These are phyloP conservation scores for Acacia melanoxylon DNA, from an alignment of 306 rosid species.

Conservation along the genomic window DNA sequence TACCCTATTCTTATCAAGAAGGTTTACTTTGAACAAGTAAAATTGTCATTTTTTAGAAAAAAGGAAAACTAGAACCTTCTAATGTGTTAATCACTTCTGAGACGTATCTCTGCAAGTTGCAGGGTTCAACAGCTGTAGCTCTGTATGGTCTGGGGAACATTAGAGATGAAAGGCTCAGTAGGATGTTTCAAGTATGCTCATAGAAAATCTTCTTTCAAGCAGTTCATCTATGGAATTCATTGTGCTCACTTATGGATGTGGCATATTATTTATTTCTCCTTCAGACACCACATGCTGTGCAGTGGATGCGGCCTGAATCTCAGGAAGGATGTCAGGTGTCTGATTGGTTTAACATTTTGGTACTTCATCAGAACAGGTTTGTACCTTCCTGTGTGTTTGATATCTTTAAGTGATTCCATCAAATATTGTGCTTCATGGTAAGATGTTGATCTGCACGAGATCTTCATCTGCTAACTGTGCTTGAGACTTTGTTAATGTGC, in stretches of 20 bases:
- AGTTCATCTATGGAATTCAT: slow-evolving; percentile 25
- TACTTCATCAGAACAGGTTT: slow-evolving; percentile 99
- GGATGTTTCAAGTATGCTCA: slow-evolving; percentile 92
- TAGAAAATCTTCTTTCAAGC: slow-evolving; percentile 24
- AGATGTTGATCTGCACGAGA: slow-evolving; percentile 20
- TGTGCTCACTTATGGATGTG: slow-evolving; percentile 19
- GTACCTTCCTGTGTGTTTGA: slow-evolving; percentile 28
- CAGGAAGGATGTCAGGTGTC: slow-evolving; percentile 84
- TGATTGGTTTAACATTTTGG: slow-evolving; percentile 97
- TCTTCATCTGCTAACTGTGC: slow-evolving; percentile 4
- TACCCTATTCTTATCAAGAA: slow-evolving; percentile 91
- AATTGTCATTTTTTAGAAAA: not conserved
- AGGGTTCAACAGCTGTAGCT: slow-evolving; percentile 96
- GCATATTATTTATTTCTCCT: slow-evolving; percentile 31
- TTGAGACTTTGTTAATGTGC: slow-evolving; percentile 25
- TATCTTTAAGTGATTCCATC: slow-evolving; percentile 16
- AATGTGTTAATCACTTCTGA: slow-evolving; percentile 22
- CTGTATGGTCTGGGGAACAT: slow-evolving; percentile 96
- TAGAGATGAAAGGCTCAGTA: slow-evolving; percentile 94
- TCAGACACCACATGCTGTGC: slow-evolving; percentile 99
- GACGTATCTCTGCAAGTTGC: slow-evolving; percentile 36
- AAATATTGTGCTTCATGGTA: slow-evolving; percentile 11
- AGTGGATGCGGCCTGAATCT: slow-evolving; percentile 96
- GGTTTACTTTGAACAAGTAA: slow-evolving; percentile 50
- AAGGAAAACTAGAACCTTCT: slow-evolving; percentile 14